A percentile compares a stretch with the other conserved stretches of the same genome.
These are phyloP conservation scores for Paramecium sexaurelia DNA, from an alignment of 73 alveolate genomes.

Conservation along the genomic window DNA sequence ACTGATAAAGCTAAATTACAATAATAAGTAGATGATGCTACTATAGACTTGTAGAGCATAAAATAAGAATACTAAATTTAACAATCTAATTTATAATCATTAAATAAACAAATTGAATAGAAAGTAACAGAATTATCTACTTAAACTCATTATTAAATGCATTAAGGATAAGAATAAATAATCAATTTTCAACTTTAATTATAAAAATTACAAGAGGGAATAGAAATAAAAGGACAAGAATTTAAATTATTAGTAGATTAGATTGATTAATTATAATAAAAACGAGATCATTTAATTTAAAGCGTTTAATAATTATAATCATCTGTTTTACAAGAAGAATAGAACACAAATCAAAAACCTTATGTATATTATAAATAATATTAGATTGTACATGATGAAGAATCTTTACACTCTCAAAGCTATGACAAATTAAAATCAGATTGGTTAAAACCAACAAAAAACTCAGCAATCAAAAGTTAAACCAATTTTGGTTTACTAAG, in stretches of 20 bases:
- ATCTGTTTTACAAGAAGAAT: neutral
- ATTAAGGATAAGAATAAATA: neutral
- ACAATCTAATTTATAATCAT: constrained; percentile 37
- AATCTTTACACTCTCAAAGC: neutral
- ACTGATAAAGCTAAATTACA: constrained; percentile 22
- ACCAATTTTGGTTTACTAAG: neutral
- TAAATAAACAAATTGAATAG: constrained; percentile 29
- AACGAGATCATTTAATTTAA: neutral
- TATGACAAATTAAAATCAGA: constrained; percentile 22
- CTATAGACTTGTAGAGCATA: neutral
- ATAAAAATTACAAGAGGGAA: constrained; percentile 11
- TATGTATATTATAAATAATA: neutral
- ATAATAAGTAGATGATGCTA: constrained; percentile 49
- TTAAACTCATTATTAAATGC: constrained; percentile 22
- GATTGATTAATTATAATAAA: constrained; percentile 2
- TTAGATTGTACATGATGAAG: constrained; percentile 49
- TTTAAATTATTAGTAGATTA: constrained; percentile 52
- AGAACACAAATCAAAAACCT: neutral
- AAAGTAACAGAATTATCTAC: constrained; percentile 52
- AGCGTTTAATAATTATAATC: neutral
- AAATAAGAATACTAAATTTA: constrained; percentile 37
- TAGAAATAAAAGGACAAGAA: constrained; percentile 39
- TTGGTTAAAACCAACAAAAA: neutral
- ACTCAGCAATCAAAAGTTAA: constrained; percentile 26
- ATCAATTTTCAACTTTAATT: neutral